Conservation (phyloP, 148 eudicot genomes). For the Euryodendron excelsum region DNA sequence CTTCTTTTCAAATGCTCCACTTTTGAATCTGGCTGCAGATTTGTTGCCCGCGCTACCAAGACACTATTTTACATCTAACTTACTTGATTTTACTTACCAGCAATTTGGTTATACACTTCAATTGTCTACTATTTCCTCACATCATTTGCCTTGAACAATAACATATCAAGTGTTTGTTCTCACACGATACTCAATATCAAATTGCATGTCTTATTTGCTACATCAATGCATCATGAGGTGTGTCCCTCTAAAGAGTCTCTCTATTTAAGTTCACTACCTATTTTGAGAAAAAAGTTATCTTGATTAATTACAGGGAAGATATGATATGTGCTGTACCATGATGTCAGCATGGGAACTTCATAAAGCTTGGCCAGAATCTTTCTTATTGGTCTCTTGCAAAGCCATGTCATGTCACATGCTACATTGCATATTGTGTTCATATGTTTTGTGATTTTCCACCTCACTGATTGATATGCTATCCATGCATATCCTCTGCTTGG, state of each 20-base stretch:
- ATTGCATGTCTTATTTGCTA: not conserved
- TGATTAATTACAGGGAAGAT: conserved; percentile 71
- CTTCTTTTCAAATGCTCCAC: too few species aligned
- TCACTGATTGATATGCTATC: not conserved
- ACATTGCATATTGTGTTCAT: not conserved
- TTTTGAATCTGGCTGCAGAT: too few species aligned
- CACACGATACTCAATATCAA: not conserved
- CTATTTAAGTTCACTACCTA: not conserved
- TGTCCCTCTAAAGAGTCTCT: not conserved
- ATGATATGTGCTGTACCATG: conserved; percentile 89
- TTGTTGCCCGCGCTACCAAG: too few species aligned
- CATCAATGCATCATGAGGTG: not conserved
- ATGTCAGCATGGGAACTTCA: conserved; percentile 99
- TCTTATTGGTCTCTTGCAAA: not conserved
- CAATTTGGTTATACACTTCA: not conserved
- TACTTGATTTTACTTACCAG: too few species aligned
- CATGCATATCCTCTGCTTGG: not conserved
- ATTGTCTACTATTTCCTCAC: not conserved
- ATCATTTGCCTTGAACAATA: too few species aligned
- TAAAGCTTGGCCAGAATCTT: conserved; percentile 85
- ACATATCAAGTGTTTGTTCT: not conserved
- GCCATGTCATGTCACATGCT: not conserved
- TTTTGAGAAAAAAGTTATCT: not conserved
- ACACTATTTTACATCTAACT: too few species aligned
- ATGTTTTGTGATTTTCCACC: not conserved